Evolutionary conservation across 345 rosid genomes (phyloP).

Genomic region (Brassica carinata): DNA sequence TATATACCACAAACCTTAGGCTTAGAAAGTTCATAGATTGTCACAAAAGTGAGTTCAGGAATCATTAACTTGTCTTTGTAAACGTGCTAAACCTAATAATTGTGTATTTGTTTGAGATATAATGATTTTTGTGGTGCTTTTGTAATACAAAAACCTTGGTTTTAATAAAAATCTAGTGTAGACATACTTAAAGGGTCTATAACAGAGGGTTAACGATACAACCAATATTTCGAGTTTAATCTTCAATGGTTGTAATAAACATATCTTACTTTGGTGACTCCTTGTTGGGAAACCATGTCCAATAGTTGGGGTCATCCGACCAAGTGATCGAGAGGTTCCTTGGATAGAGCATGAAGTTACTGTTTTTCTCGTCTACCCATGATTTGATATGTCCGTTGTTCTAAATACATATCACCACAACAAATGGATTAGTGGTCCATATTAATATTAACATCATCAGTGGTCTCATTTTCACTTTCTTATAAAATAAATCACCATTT

Average conservation of each 20-base stretch:
- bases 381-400: conserved; percentile 44
- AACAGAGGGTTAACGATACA: neutral
- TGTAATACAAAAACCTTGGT: neutral
- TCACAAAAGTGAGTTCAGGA: neutral
- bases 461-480: neutral
- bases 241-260: neutral
- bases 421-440: neutral
- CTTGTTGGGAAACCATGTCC: conserved; percentile 53
- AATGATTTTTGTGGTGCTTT: neutral
- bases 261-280: conserved; percentile 48
- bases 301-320: conserved; percentile 51
- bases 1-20: neutral
- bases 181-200: neutral
- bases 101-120: neutral
- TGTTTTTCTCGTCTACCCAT: conserved; percentile 56
- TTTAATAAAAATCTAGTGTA: neutral
- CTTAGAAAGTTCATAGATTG: neutral
- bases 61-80: neutral
- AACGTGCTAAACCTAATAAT: neutral
- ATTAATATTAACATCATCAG: neutral
- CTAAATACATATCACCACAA: conserved; percentile 10
- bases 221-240: neutral
- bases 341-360: conserved; percentile 64
- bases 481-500: neutral
- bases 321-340: conserved; percentile 61